These are phyloP conservation scores for Sarocladium brachiariae DNA, from an alignment of 2,329 filamentous ascomycete species.

Conservation along the genomic window DNA sequence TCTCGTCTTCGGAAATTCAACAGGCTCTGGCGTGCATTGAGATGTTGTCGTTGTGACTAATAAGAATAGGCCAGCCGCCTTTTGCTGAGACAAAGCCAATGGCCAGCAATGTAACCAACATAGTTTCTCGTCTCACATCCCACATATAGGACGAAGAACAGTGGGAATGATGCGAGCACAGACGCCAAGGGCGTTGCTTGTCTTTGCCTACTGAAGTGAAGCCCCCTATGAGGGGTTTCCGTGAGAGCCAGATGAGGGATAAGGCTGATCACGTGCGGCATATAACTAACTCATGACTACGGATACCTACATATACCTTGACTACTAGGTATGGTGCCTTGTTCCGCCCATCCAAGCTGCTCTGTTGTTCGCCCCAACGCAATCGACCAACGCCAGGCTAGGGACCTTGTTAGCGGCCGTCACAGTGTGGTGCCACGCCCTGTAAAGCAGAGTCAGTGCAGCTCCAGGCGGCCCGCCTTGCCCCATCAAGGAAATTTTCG, in stretches of 20 bases:
- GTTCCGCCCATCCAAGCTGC: not conserved
- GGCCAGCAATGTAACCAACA: no score
- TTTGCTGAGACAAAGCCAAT: no score
- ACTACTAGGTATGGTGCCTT: no score
- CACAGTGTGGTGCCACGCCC: not conserved
- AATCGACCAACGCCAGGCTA: conserved; percentile 16
- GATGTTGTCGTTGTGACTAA: no score
- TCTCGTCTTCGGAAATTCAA: no score
- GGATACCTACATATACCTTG: no score
- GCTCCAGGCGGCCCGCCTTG: conserved; percentile 2
- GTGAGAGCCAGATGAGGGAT: not conserved
- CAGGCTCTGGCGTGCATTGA: not conserved
- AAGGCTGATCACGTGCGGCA: conserved; percentile 3
- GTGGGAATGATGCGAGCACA: no score
- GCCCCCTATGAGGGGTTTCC: not conserved
- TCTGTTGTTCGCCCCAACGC: conserved; percentile 5
- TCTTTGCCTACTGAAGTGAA: no score
- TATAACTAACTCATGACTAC: not conserved
- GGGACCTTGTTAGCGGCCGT: conserved; percentile 10
- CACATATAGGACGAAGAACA: no score
- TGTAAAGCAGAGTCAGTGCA: not conserved
- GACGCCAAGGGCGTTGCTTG: no score
- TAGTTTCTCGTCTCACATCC: no score
- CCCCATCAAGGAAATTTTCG: conserved; percentile 32
- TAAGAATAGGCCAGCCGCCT: no score